Evolutionary conservation across 1,284 basidiomycete species (phyloP).

Genomic region (Fomitopsis betulina): DNA sequence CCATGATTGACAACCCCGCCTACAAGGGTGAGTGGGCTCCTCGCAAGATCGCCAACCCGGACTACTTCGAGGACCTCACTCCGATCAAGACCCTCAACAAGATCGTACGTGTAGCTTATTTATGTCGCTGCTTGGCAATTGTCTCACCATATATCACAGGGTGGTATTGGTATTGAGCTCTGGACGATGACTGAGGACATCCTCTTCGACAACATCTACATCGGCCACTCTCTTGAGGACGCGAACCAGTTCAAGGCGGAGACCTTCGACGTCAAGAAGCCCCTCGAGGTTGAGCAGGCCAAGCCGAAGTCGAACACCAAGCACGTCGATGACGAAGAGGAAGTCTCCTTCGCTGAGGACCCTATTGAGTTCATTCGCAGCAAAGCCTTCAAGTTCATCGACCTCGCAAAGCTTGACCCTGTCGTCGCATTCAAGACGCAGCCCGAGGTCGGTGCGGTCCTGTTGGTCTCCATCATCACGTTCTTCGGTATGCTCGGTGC

Average conservation of each 20-base stretch:
- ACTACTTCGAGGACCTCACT: slow-evolving; percentile 84
- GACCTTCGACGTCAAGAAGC: slow-evolving; percentile 74
- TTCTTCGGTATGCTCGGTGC: slow-evolving; percentile 81
- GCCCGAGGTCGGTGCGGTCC: slow-evolving; percentile 79
- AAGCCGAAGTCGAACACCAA: slow-evolving; percentile 26
- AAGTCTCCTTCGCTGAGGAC: slow-evolving; percentile 61
- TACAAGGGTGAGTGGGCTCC: slow-evolving; percentile 98
- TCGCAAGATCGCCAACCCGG: slow-evolving; percentile 89
- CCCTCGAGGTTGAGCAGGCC: slow-evolving; percentile 57
- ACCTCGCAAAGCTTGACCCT: slow-evolving; percentile 69
- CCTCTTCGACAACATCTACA: slow-evolving; percentile 92
- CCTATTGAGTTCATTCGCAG: slow-evolving; percentile 77
- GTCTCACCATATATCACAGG: slow-evolving; percentile 34
- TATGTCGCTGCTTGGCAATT: neutral
- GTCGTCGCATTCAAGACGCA: slow-evolving; percentile 73
- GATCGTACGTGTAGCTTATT: slow-evolving; percentile 52
- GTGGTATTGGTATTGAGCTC: slow-evolving; percentile 93
- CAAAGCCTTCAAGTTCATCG: slow-evolving; percentile 72
- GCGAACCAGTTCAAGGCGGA: slow-evolving; percentile 67
- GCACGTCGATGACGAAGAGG: slow-evolving; percentile 52
- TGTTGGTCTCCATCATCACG: slow-evolving; percentile 70
- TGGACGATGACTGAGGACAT: slow-evolving; percentile 99
- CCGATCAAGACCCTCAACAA: slow-evolving; percentile 83
- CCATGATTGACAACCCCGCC: slow-evolving; percentile 92
- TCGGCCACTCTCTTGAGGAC: slow-evolving; percentile 83